Evolutionary conservation across 306 rosid species (phyloP).

Genomic region (Cicer pinnatifidum): DNA sequence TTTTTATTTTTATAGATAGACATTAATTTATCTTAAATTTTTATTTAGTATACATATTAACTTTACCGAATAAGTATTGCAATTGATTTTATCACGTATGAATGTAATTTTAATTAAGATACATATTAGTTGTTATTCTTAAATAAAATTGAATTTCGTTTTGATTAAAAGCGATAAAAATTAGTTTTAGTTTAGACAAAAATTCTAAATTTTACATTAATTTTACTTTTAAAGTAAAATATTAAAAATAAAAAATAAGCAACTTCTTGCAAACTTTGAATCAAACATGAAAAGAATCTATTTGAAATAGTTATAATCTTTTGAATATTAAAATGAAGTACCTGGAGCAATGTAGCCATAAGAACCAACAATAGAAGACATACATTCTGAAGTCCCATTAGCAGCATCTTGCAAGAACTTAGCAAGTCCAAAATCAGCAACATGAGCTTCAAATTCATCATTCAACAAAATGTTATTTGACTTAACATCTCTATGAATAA

Average conservation of each 20-base stretch:
- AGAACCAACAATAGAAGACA: slow-evolving; percentile 96
- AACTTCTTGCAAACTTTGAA: no score
- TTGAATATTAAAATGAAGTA: slow-evolving; percentile 36
- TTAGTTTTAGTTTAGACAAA: no score
- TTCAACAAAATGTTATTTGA: slow-evolving; percentile 83
- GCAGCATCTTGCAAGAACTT: slow-evolving; percentile 75
- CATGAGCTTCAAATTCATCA: slow-evolving; percentile 89
- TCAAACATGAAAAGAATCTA: background rate
- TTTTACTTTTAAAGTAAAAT: no score
- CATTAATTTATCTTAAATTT: slow-evolving; percentile 28
- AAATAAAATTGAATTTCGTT: no score
- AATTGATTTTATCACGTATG: no score
- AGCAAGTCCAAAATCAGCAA: slow-evolving; percentile 95
- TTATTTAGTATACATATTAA: background rate
- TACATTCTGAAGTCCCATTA: slow-evolving; percentile 80
- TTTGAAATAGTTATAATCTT: slow-evolving; percentile 8
- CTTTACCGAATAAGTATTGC: no score
- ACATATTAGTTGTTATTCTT: no score
- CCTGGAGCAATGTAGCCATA: slow-evolving; percentile 99
- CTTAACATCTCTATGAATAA: slow-evolving; percentile 87
- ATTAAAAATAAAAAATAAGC: no score
- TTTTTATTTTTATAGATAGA: background rate
- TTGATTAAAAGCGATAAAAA: no score
- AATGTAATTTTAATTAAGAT: no score
- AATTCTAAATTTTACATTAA: no score